Evolutionary conservation across 73 alveolate genomes (phyloP), one percentile per base, ranked within the genome.

Genomic region (Breviolum minutum): DNA sequence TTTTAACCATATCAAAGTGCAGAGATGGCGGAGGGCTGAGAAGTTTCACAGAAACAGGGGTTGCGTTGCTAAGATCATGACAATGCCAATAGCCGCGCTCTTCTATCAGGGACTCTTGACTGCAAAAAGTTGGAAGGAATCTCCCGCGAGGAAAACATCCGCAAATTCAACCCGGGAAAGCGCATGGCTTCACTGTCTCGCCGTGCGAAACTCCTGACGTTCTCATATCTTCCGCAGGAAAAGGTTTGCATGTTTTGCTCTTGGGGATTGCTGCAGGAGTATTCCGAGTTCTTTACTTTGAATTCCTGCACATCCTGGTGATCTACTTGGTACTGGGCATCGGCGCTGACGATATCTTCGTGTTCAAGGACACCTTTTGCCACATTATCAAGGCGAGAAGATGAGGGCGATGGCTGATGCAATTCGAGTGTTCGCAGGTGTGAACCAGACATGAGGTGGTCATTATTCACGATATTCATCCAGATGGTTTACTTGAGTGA

Each of bases 271-370:
- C 26, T 29, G 10, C 32, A 90, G 97, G 97, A 13, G 97, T 99
- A 22, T 63, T 99, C 74, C 88, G 92, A 77, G 71, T 92, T 40
- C 76, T 61, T 30, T 98, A 85, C 95, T 99, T 98, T 83, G 91
- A 96, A 19, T 71, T 91, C 62, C 89, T 99, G 70, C 99, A 99
- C 63, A 95, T 99, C 92, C 66, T 99, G 16, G 99, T 98, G 63
- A 70, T 99, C 17, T 99, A 99, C 73, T 69, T 99, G 83, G 98
- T 99, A 8, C 96, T 99, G 13, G 99, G 99, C 40, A 95, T 99
- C 86, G 99, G 99, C 5, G 99, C 99, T 26, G 99, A 99, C 83
- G 98, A 99, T 69, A 69, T 94, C 61, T 99, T 99, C 83, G 99
- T 99, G 29, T 95, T 95, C 99, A 87, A 88, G 63, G 99, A 99